phyloP scores from a whole-genome alignment of 1,139 yeast species.

The Debaryomycetaceae sp. region DNA sequence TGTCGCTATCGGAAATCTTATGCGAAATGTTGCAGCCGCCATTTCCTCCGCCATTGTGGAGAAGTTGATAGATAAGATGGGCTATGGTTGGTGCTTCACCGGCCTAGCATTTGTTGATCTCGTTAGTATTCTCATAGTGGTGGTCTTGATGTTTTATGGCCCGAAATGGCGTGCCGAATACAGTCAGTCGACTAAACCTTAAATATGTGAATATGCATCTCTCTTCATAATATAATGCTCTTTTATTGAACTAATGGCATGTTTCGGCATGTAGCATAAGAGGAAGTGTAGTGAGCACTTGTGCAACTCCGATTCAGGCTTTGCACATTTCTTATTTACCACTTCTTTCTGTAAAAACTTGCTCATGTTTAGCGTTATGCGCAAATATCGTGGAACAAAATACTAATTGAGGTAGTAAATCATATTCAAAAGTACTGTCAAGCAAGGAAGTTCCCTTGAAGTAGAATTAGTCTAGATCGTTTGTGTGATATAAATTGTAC shows the following conservation, averaged over 20 bases:
- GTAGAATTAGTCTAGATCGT: no score
- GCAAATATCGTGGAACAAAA: not conserved
- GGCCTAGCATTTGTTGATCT: conserved; percentile 46
- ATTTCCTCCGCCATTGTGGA: conserved; percentile 49
- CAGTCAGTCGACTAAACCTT: not conserved
- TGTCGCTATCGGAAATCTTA: conserved; percentile 54
- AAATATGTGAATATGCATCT: no score
- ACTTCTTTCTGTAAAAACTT: not conserved
- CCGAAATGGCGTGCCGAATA: conserved; percentile 20
- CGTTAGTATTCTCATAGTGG: conserved; percentile 25
- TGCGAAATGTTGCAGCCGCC: conserved; percentile 56
- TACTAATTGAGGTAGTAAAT: no score
- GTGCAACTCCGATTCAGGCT: no score
- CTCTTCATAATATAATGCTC: not conserved
- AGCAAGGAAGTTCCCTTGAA: no score
- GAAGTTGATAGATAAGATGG: conserved; percentile 39
- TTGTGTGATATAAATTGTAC: not conserved
- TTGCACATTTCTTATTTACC: not conserved
- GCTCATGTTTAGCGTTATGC: not conserved
- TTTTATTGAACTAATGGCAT: no score
- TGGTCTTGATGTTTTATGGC: conserved; percentile 23
- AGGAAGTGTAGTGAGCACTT: no score
- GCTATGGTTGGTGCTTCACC: conserved; percentile 59
- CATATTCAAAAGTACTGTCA: no score
- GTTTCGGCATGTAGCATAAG: no score